phyloP scores from a whole-genome alignment of 306 rosid genomes.

The Begonia peltatifolia region DNA sequence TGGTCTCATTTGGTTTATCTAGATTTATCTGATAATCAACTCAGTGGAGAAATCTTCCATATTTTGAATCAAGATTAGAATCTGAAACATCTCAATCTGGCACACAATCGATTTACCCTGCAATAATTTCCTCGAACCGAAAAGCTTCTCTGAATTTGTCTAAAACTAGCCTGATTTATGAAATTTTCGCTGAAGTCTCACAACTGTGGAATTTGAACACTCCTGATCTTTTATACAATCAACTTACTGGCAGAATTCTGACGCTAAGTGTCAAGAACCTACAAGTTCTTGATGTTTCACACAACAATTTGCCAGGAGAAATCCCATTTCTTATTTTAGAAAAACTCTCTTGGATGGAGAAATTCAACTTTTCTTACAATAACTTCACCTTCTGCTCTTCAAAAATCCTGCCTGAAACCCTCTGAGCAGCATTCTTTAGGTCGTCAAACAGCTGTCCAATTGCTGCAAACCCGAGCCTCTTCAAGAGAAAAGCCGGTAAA shows the following conservation, averaged over 20 bases:
- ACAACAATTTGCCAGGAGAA: slow-evolving; percentile 73
- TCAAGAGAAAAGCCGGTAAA: slow-evolving; percentile 23
- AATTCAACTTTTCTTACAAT: slow-evolving; percentile 78
- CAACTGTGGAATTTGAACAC: slow-evolving; percentile 34
- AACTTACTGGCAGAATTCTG: slow-evolving; percentile 58
- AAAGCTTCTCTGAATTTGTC: slow-evolving; percentile 60
- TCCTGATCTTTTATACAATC: slow-evolving; percentile 69
- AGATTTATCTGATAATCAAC: slow-evolving; percentile 77
- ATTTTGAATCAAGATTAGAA: slow-evolving; percentile 34
- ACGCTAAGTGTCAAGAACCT: slow-evolving; percentile 25
- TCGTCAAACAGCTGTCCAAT: slow-evolving; percentile 67
- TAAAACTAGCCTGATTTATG: slow-evolving; percentile 45
- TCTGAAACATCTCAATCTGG: slow-evolving; percentile 66
- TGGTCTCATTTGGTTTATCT: slow-evolving; percentile 72
- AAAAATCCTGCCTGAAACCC: slow-evolving; percentile 32
- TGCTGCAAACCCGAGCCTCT: slow-evolving; percentile 68
- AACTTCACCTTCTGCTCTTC: slow-evolving; percentile 71
- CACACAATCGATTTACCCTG: slow-evolving; percentile 58
- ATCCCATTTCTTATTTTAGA: slow-evolving; percentile 41
- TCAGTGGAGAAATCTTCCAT: slow-evolving; percentile 61
- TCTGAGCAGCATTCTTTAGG: slow-evolving; percentile 47
- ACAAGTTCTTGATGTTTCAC: slow-evolving; percentile 63
- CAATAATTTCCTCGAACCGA: slow-evolving; percentile 49
- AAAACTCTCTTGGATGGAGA: slow-evolving; percentile 65
- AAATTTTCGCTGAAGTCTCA: slow-evolving; percentile 52